These are phyloP conservation scores for Gleditsia sinensis DNA, from an alignment of 306 rosid species.

Conservation along the genomic window DNA sequence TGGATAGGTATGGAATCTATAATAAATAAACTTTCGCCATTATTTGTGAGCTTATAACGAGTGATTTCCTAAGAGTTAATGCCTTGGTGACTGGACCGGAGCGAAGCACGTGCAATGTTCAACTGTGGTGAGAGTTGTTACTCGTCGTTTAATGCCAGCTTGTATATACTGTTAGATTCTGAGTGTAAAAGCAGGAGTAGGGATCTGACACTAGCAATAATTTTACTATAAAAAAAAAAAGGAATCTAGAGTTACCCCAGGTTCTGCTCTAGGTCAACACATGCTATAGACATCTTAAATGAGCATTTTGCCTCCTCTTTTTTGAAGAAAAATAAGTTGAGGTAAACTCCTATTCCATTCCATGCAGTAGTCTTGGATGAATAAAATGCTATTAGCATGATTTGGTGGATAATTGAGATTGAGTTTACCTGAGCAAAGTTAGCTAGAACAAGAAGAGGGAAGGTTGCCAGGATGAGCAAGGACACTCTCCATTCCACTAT, in stretches of 20 bases:
- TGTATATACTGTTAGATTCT: conserved; percentile 60
- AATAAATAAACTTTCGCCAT: conserved; percentile 22
- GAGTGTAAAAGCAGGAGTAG: conserved; percentile 39
- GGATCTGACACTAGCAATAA: conserved; percentile 37
- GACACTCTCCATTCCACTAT: conserved; percentile 99
- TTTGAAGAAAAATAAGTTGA: not conserved
- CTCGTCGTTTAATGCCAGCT: conserved; percentile 69
- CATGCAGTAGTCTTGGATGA: not conserved
- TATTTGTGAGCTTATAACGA: conserved; percentile 36
- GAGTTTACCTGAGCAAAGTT: conserved; percentile 91
- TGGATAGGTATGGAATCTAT: conserved; percentile 46
- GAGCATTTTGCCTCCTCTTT: not conserved
- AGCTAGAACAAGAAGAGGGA: conserved; percentile 94
- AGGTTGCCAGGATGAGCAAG: conserved; percentile 82
- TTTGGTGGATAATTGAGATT: not conserved
- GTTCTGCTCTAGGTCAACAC: conserved; percentile 43
- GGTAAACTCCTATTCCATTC: not conserved
- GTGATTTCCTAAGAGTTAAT: conserved; percentile 38
- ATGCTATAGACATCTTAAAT: not conserved
- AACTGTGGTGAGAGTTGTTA: conserved; percentile 35
- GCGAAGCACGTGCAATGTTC: conserved; percentile 72
- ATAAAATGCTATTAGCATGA: not conserved
- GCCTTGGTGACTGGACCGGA: conserved; percentile 36
- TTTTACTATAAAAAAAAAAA: conserved; percentile 13
- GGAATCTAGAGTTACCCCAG: conserved; percentile 34